Percentiles rank a stretch among this genome's conserved stretches.
Conservation (phyloP, 345 rosid genomes). For the Xanthoceras sorbifolium region DNA sequence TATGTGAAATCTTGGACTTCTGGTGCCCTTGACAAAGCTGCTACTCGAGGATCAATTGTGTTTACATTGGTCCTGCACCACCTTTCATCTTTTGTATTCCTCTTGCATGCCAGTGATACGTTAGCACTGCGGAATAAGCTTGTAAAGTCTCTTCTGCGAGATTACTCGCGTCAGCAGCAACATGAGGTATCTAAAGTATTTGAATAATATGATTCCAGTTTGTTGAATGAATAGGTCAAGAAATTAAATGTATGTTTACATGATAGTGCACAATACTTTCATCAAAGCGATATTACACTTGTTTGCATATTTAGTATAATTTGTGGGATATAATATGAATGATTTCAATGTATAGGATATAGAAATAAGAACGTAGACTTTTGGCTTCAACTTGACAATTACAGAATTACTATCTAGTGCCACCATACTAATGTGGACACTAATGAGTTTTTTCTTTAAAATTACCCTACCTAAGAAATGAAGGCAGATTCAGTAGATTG, state of each 20-base stretch:
- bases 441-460: background rate
- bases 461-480: background rate
- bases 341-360: background rate
- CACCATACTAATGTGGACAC: background rate
- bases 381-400: background rate
- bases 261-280: background rate
- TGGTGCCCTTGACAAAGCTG: constrained; percentile 79
- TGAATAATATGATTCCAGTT: background rate
- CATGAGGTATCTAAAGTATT: constrained; percentile 58
- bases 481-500: background rate
- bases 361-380: background rate
- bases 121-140: constrained; percentile 52
- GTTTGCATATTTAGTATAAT: background rate
- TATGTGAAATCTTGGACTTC: constrained; percentile 78
- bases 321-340: background rate
- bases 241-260: background rate
- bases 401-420: background rate
- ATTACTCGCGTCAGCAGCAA: constrained; percentile 55
- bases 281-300: background rate
- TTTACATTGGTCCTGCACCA: constrained; percentile 64
- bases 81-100: constrained; percentile 60
- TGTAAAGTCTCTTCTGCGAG: constrained; percentile 65
- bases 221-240: background rate
- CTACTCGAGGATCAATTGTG: constrained; percentile 60
- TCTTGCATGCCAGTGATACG: constrained; percentile 30